Conservation (phyloP, 2,329 filamentous ascomycete genomes). For the Penicillium italicum region DNA sequence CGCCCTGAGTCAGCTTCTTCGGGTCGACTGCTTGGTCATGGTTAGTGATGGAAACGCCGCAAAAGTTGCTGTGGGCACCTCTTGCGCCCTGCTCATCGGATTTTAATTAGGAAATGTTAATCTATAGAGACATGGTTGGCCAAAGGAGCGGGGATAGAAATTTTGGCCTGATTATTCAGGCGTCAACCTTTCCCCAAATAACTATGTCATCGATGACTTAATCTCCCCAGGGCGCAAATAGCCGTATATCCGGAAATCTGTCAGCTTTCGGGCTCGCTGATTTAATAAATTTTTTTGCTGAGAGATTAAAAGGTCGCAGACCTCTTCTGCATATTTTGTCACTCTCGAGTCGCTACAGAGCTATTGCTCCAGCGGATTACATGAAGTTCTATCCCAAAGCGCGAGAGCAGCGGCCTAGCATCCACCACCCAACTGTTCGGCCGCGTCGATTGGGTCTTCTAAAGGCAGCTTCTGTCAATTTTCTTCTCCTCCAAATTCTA, state of each 20-base stretch:
- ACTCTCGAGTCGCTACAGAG: not conserved
- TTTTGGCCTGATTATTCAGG: not conserved
- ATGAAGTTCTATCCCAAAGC: conserved; percentile 22
- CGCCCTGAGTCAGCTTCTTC: too few relatives aligned
- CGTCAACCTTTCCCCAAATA: accelerated
- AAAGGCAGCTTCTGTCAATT: conserved; percentile 22
- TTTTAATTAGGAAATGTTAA: too few relatives aligned
- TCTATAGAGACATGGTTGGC: not conserved
- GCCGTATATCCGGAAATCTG: not conserved
- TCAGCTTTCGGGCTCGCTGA: not conserved
- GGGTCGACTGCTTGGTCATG: too few relatives aligned
- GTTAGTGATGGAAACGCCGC: too few relatives aligned
- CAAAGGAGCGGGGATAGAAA: not conserved
- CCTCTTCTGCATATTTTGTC: not conserved
- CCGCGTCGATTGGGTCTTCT: conserved; percentile 17
- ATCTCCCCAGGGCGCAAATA: not conserved
- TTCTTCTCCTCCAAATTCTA: conserved; percentile 37
- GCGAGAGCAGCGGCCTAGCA: conserved; percentile 16
- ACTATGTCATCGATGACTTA: not conserved
- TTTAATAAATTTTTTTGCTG: not conserved
- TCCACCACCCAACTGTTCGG: conserved; percentile 18
- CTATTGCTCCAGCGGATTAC: not conserved
- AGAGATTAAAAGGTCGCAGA: not conserved
- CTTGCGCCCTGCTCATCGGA: too few relatives aligned
- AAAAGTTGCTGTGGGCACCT: too few relatives aligned